Evolutionary conservation across 805 yeast genomes (phyloP).

Genomic region (Saccharomycopsis fermentans): DNA sequence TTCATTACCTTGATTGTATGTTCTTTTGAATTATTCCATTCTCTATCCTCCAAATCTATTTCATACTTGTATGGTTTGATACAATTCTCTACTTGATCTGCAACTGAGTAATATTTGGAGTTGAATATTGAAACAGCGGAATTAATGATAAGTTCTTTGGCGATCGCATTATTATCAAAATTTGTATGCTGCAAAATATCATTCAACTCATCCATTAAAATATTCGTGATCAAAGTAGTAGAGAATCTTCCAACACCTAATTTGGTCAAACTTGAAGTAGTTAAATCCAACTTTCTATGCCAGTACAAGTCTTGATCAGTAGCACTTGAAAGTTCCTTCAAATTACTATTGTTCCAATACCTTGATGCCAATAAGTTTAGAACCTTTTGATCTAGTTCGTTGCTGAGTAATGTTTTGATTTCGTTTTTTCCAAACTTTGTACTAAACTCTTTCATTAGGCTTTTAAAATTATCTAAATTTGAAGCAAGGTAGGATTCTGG

Average conservation of each 20-base stretch:
- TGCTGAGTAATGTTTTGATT: slow-evolving; percentile 64
- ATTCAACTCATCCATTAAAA: slow-evolving; percentile 67
- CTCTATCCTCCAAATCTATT: slow-evolving; percentile 91
- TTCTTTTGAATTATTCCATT: slow-evolving; percentile 77
- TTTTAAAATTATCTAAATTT: slow-evolving; percentile 77
- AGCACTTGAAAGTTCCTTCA: slow-evolving; percentile 47
- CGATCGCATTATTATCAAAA: slow-evolving; percentile 77
- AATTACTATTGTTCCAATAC: slow-evolving; percentile 75
- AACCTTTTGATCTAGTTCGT: slow-evolving; percentile 81
- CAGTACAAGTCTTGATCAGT: slow-evolving; percentile 67
- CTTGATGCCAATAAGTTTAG: slow-evolving; percentile 79
- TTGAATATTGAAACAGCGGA: slow-evolving; percentile 77
- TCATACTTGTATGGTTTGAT: slow-evolving; percentile 97
- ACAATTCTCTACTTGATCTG: slow-evolving; percentile 97
- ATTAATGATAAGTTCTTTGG: slow-evolving; percentile 68
- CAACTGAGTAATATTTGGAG: slow-evolving; percentile 76
- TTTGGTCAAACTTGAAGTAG: slow-evolving; percentile 79
- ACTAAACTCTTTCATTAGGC: slow-evolving; percentile 79
- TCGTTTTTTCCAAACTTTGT: slow-evolving; percentile 76
- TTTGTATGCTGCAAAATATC: slow-evolving; percentile 66
- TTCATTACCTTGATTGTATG: slow-evolving; percentile 63
- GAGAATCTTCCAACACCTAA: slow-evolving; percentile 89
- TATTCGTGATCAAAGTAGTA: slow-evolving; percentile 71
- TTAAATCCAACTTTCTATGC: slow-evolving; percentile 77
- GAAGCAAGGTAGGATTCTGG: slow-evolving; percentile 92